A percentile compares a stretch with the other conserved stretches of the same genome.
These are phyloP conservation scores for Aureobasidium pullulans DNA, from an alignment of 2,329 filamentous ascomycete genomes.

Conservation along the genomic window DNA sequence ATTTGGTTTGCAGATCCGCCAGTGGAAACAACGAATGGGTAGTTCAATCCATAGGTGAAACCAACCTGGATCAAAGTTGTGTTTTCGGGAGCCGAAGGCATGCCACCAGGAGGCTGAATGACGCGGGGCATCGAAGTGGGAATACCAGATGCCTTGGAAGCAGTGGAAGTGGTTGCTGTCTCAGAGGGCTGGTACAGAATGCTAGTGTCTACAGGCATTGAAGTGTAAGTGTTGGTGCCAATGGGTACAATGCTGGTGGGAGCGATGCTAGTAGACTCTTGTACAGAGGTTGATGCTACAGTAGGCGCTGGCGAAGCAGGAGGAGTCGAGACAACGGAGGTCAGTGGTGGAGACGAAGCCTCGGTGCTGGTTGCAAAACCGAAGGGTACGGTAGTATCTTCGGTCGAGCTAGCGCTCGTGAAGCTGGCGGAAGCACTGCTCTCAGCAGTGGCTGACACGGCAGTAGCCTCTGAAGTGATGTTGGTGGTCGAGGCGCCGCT, in stretches of 20 bases:
- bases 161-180: slow-evolving; percentile 24
- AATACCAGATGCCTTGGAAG: slow-evolving; percentile 44
- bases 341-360: slow-evolving; percentile 1
- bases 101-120: slow-evolving; percentile 62
- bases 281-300: slow-evolving; percentile 15
- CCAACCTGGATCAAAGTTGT: slow-evolving; percentile 73
- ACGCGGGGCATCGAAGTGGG: slow-evolving; percentile 64
- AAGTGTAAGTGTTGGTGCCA: slow-evolving; percentile 39
- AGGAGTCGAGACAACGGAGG: neutral
- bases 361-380: neutral
- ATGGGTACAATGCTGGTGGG: slow-evolving; percentile 39
- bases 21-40: slow-evolving; percentile 68
- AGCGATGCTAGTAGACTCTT: slow-evolving; percentile 25
- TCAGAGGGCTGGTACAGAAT: slow-evolving; percentile 51
- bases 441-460: neutral
- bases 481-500: neutral
- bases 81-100: slow-evolving; percentile 52
- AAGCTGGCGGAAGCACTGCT: neutral
- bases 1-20: slow-evolving; percentile 74
- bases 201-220: slow-evolving; percentile 50
- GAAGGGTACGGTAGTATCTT: neutral
- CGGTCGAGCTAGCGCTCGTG: neutral
- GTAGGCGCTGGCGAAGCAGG: slow-evolving; percentile 11
- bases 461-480: slow-evolving; percentile 4
- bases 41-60: slow-evolving; percentile 75